Evolutionary conservation across 805 yeast species (phyloP).

Genomic region (Ogataea wickerhamii): DNA sequence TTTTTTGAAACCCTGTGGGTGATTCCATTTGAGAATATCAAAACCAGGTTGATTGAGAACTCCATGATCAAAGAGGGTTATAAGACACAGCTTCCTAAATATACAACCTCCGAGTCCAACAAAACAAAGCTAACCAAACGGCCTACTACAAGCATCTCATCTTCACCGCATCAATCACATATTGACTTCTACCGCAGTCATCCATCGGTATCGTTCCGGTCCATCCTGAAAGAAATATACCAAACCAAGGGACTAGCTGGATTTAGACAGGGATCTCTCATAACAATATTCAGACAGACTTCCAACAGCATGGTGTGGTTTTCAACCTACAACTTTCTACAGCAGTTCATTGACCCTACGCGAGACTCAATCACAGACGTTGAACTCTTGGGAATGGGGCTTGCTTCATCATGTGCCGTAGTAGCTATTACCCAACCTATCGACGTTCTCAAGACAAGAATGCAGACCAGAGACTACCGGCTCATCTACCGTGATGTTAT

Average conservation of each 20-base stretch:
- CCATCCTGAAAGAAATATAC: slow-evolving; percentile 64
- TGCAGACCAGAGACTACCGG: slow-evolving; percentile 74
- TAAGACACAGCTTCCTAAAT: slow-evolving; percentile 21
- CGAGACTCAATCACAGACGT: slow-evolving; percentile 40
- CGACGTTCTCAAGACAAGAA: slow-evolving; percentile 81
- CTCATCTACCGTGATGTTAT: slow-evolving; percentile 56
- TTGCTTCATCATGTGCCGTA: slow-evolving; percentile 67
- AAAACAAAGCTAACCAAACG: slow-evolving; percentile 14
- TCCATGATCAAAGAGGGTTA: slow-evolving; percentile 36
- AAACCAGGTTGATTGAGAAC: slow-evolving; percentile 76
- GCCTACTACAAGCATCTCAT: slow-evolving; percentile 6
- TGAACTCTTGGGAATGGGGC: slow-evolving; percentile 42
- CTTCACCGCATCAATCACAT: slow-evolving; percentile 14
- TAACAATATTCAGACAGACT: slow-evolving; percentile 80
- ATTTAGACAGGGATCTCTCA: slow-evolving; percentile 74
- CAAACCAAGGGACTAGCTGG: slow-evolving; percentile 69
- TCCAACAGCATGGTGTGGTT: slow-evolving; percentile 79
- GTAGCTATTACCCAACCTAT: slow-evolving; percentile 82
- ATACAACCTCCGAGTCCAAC: slow-evolving; percentile 22
- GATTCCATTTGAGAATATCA: slow-evolving; percentile 87
- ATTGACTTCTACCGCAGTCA: slow-evolving; percentile 40
- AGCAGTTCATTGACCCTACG: slow-evolving; percentile 63
- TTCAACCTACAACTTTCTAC: slow-evolving; percentile 73
- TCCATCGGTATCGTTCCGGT: slow-evolving; percentile 52
- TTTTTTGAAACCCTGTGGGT: slow-evolving; percentile 75